These are phyloP conservation scores for Alternaria conjuncta DNA, from an alignment of 2,329 filamentous ascomycete species.

Conservation along the genomic window DNA sequence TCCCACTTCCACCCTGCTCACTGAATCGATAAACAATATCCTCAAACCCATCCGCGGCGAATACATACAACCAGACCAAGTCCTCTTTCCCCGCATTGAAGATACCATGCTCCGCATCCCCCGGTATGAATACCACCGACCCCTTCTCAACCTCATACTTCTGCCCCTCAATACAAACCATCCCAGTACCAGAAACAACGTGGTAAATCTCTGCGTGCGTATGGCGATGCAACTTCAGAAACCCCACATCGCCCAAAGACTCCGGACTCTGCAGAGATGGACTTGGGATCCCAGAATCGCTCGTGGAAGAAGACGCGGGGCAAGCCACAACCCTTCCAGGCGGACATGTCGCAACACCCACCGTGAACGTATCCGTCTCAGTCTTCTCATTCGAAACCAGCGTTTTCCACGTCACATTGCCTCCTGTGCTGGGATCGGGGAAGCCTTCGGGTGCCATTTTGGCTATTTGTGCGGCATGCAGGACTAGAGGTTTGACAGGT, in stretches of 20 bases:
- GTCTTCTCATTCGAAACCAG: slow-evolving; percentile 48
- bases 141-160: slow-evolving; percentile 43
- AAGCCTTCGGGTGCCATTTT: slow-evolving; percentile 14
- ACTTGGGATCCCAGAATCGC: neutral
- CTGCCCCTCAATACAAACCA: slow-evolving; percentile 48
- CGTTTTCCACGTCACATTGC: slow-evolving; percentile 50
- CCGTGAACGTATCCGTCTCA: slow-evolving; percentile 44
- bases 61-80: slow-evolving; percentile 52
- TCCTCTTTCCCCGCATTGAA: slow-evolving; percentile 29
- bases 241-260: slow-evolving; percentile 36
- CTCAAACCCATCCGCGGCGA: slow-evolving; percentile 47
- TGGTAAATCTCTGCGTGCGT: slow-evolving; percentile 54
- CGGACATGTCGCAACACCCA: slow-evolving; percentile 47
- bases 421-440: slow-evolving; percentile 5
- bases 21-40: slow-evolving; percentile 51
- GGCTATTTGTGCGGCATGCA: neutral
- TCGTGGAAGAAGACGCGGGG: neutral
- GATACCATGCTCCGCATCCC: slow-evolving; percentile 53
- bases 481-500: neutral
- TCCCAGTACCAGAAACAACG: slow-evolving; percentile 46
- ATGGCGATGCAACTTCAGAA: slow-evolving; percentile 49
- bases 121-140: slow-evolving; percentile 51
- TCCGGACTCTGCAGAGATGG: neutral
- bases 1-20: neutral
- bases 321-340: neutral